Percentiles rank a stretch among this genome's conserved stretches.
phyloP scores from a whole-genome alignment of 305 asterid genomes.

The Caryopteris hybrid region DNA sequence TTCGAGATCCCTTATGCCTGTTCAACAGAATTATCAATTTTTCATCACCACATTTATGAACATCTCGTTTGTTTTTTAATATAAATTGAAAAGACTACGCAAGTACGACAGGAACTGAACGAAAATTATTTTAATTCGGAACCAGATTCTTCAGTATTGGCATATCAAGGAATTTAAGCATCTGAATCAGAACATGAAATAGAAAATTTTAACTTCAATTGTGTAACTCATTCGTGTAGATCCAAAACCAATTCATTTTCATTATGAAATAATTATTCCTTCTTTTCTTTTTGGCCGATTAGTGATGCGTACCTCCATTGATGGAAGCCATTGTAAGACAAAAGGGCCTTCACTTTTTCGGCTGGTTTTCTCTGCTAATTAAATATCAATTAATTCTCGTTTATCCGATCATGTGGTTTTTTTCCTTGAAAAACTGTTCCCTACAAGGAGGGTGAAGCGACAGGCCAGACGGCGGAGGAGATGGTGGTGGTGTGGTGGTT shows the following conservation, averaged over 20 bases:
- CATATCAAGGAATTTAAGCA: background rate
- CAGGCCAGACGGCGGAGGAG: background rate
- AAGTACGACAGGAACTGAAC: background rate
- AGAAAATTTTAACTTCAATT: background rate
- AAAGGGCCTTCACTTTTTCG: background rate
- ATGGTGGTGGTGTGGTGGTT: background rate
- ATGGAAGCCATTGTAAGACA: constrained; percentile 7
- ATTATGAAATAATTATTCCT: background rate
- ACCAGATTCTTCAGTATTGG: background rate
- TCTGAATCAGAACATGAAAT: background rate
- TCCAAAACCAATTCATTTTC: background rate
- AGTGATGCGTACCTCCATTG: constrained; percentile 14
- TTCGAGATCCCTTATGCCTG: constrained; percentile 49
- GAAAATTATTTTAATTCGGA: background rate
- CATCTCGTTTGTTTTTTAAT: background rate
- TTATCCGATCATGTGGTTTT: background rate
- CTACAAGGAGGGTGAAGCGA: too few relatives aligned
- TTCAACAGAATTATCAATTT: background rate
- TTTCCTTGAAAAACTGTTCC: background rate
- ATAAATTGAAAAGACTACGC: background rate
- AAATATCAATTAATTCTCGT: background rate
- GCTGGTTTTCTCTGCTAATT: background rate
- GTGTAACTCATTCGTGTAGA: background rate
- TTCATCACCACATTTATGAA: background rate
- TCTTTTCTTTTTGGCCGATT: background rate